Evolutionary conservation across 768 basidiomycete species (phyloP).

Genomic region (Rhodotorula babjevae): DNA sequence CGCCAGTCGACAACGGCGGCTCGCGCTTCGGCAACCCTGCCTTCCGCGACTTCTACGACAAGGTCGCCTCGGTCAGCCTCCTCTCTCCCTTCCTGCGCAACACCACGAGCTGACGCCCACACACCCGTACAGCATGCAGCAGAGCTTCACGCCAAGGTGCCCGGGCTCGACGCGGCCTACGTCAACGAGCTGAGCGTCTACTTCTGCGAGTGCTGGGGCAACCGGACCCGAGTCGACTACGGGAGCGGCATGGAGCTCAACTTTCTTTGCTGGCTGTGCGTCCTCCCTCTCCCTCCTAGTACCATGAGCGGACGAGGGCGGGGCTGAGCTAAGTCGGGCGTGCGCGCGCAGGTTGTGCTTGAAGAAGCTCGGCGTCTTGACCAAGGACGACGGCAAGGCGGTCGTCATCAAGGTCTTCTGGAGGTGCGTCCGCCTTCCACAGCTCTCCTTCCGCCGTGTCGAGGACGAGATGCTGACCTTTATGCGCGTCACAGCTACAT

Average conservation of each 20-base stretch:
- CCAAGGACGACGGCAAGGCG: conserved; percentile 60
- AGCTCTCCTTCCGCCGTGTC: no score
- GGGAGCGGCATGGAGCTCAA: conserved; percentile 99
- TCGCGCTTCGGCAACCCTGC: conserved; percentile 98
- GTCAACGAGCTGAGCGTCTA: conserved; percentile 70
- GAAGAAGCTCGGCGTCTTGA: conserved; percentile 59
- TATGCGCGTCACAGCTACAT: conserved; percentile 45
- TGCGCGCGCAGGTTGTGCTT: conserved; percentile 71
- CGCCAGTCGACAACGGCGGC: conserved; percentile 73
- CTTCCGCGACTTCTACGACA: conserved; percentile 85
- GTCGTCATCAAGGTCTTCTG: conserved; percentile 83
- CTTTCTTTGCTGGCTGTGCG: conserved; percentile 93
- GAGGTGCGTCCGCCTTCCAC: conserved; percentile 72
- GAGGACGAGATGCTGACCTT: no score
- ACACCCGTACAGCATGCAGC: conserved; percentile 55
- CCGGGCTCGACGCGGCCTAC: conserved; percentile 58
- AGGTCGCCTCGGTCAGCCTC: conserved; percentile 68
- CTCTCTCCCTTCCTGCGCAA: no score
- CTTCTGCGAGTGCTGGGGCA: conserved; percentile 86
- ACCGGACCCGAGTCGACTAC: conserved; percentile 85
- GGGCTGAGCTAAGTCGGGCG: not conserved
- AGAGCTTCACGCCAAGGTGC: conserved; percentile 58
- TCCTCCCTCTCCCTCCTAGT: conserved; percentile 11
- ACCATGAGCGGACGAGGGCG: no score
- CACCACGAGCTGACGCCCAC: not conserved